These are phyloP conservation scores for Penicillium sp. DNA, from an alignment of 2,329 filamentous ascomycete species.

Conservation along the genomic window DNA sequence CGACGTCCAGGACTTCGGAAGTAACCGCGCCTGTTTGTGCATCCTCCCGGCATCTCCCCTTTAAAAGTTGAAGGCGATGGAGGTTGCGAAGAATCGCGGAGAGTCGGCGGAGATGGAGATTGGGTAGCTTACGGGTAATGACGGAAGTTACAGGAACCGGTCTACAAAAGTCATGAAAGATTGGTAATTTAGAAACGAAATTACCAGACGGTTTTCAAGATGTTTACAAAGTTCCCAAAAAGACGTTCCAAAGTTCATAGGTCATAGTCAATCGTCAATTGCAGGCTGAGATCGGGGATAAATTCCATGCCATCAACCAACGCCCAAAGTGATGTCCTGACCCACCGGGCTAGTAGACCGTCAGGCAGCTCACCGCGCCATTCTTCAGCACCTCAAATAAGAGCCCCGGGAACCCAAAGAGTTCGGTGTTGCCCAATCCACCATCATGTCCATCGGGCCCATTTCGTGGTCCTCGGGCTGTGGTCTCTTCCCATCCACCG, in stretches of 20 bases:
- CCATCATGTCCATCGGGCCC: slow-evolving; percentile 49
- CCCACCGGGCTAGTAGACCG: slow-evolving; percentile 67
- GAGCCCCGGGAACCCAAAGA: slow-evolving; percentile 91
- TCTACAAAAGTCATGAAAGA: not conserved
- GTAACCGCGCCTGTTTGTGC: slow-evolving; percentile 39
- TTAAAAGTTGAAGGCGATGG: not conserved
- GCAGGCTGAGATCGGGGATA: not conserved
- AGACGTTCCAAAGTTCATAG: not conserved
- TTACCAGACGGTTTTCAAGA: slow-evolving; percentile 2
- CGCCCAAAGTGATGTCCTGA: not conserved
- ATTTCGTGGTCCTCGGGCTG: slow-evolving; percentile 47
- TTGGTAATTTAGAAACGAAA: not conserved
- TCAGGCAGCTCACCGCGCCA: slow-evolving; percentile 83
- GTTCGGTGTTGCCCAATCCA: slow-evolving; percentile 71
- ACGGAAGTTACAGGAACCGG: not conserved
- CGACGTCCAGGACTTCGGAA: slow-evolving; percentile 64
- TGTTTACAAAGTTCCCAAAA: slow-evolving; percentile 6
- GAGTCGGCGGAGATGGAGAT: not conserved
- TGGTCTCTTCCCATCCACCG: slow-evolving; percentile 81
- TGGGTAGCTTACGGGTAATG: not conserved
- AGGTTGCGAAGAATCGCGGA: slow-evolving; percentile 1
- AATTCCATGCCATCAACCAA: not conserved
- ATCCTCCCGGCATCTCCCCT: slow-evolving; percentile 35
- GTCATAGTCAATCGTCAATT: slow-evolving; percentile 6
- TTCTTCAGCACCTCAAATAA: slow-evolving; percentile 97